A percentile compares a stretch with the other conserved stretches of the same genome.
phyloP scores from a whole-genome alignment of 2,329 filamentous ascomycete species.

The Lachnellula willkommii region DNA sequence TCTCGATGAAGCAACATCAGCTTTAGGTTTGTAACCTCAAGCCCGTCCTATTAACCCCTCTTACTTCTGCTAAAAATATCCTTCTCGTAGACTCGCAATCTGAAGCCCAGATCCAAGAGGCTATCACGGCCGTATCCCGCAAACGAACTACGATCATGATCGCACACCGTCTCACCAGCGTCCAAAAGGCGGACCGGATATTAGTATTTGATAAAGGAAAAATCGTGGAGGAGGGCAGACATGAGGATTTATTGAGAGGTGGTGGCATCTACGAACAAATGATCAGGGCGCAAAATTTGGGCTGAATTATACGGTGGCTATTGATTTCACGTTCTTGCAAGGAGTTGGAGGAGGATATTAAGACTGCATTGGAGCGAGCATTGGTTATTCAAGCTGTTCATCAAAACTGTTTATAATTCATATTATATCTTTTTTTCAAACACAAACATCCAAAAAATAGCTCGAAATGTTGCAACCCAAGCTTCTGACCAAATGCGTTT shows the following conservation, averaged over 20 bases:
- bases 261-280: conserved; percentile 41
- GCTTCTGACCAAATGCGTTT: no score
- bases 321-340: neutral
- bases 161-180: conserved; percentile 52
- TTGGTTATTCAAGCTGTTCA: neutral
- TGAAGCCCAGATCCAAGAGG: conserved; percentile 60
- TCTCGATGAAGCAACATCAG: conserved; percentile 76
- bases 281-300: conserved; percentile 20
- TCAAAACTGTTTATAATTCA: no score
- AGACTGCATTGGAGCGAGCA: neutral
- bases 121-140: conserved; percentile 51
- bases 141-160: conserved; percentile 53
- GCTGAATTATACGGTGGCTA: conserved; percentile 1
- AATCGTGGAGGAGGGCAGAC: conserved; percentile 48
- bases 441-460: no score
- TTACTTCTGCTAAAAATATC: neutral
- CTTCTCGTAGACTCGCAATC: conserved; percentile 38
- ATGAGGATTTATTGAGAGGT: conserved; percentile 48
- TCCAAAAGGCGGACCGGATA: conserved; percentile 52
- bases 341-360: neutral
- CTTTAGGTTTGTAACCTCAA: conserved; percentile 56
- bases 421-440: no score
- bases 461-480: no score
- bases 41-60: neutral
- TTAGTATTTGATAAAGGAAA: conserved; percentile 50